phyloP scores from a whole-genome alignment of 2,329 filamentous ascomycete species.

The Alternaria gaisen region DNA sequence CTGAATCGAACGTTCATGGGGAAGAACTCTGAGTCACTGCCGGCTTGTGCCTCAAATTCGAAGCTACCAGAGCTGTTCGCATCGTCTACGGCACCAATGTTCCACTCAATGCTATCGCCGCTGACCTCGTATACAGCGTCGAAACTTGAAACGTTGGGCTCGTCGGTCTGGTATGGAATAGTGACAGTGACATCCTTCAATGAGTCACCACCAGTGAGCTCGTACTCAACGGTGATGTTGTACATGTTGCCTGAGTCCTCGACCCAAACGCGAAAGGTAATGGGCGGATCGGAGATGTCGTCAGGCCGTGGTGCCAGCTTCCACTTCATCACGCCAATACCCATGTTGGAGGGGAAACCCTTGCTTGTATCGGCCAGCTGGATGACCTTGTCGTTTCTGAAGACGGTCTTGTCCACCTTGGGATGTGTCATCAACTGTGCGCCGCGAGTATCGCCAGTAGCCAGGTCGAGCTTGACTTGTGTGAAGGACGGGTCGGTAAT shows the following conservation, averaged over 20 bases:
- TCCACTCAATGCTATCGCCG: conserved; percentile 93
- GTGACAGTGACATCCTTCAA: conserved; percentile 86
- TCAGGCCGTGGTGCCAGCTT: conserved; percentile 83
- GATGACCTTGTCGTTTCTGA: conserved; percentile 82
- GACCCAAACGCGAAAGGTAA: conserved; percentile 97
- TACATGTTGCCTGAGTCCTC: conserved; percentile 86
- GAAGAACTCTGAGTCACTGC: conserved; percentile 95
- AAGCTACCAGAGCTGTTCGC: conserved; percentile 86
- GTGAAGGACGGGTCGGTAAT: conserved; percentile 89
- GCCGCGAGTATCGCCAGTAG: conserved; percentile 78
- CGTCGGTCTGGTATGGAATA: conserved; percentile 85
- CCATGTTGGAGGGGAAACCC: conserved; percentile 93
- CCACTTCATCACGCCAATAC: conserved; percentile 93
- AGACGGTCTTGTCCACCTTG: conserved; percentile 90
- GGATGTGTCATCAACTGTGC: conserved; percentile 95
- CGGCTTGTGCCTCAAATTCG: conserved; percentile 90
- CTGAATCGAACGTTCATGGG: conserved; percentile 92
- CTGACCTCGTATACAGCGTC: conserved; percentile 94
- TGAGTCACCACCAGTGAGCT: conserved; percentile 80
- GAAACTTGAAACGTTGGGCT: conserved; percentile 90
- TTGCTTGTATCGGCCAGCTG: conserved; percentile 89
- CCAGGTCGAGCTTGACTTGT: conserved; percentile 86
- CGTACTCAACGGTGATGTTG: conserved; percentile 94
- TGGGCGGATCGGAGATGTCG: conserved; percentile 81
- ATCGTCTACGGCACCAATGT: conserved; percentile 83